phyloP scores from a whole-genome alignment of 164 flowering plant species.

The Annona squamosa region DNA sequence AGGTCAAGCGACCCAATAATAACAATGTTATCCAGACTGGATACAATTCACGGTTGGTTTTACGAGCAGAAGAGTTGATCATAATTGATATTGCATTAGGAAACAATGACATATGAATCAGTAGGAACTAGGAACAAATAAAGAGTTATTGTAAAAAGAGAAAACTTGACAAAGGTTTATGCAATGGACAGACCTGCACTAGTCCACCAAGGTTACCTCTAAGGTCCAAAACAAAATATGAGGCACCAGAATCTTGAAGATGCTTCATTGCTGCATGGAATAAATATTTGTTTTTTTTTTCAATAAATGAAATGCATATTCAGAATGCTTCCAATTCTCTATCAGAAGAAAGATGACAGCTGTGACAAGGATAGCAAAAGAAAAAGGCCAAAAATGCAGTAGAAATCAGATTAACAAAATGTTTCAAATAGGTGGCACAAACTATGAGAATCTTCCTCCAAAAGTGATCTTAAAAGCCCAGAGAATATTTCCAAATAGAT shows the following conservation, averaged over 20 bases:
- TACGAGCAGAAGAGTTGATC: too few species aligned
- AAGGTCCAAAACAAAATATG: slow-evolving; percentile 79
- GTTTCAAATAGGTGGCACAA: background rate
- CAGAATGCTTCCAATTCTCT: too few species aligned
- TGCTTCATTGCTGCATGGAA: slow-evolving; percentile 74
- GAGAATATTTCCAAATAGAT: background rate
- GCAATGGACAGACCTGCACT: slow-evolving; percentile 57
- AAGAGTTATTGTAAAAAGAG: background rate
- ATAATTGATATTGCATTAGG: background rate
- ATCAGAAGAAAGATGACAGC: background rate
- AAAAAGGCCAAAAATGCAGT: background rate
- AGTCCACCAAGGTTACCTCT: slow-evolving; percentile 96
- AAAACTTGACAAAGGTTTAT: background rate
- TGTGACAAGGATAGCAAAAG: background rate
- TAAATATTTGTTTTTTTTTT: slow-evolving; percentile 6
- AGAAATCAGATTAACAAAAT: background rate
- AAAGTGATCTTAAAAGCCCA: background rate
- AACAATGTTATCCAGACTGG: too few species aligned
- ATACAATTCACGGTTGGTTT: too few species aligned
- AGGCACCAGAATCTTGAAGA: slow-evolving; percentile 82
- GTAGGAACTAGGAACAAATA: background rate
- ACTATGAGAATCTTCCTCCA: background rate
- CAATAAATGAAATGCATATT: too few species aligned
- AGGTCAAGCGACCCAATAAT: too few species aligned
- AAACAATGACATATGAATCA: background rate